A percentile compares a stretch with the other conserved stretches of the same genome.
Evolutionary conservation across 805 yeast genomes (phyloP).

Genomic region (Helenozyma rhizophorensis): DNA sequence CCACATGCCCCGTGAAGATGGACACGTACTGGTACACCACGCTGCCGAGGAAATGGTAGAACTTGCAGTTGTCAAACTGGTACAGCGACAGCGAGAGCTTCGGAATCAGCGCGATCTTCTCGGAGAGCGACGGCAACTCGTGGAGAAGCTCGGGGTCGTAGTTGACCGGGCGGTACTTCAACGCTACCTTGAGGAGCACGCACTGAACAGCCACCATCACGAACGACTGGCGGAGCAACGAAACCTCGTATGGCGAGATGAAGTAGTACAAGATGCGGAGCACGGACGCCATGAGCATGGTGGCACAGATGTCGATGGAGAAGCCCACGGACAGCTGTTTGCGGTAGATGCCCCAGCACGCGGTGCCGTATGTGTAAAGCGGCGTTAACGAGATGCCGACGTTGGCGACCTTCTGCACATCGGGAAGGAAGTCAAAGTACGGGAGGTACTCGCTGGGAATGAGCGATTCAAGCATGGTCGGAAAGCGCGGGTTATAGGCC

Average conservation of each 20-base stretch:
- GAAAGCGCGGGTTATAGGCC: too few relatives aligned
- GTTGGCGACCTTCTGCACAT: conserved; percentile 53
- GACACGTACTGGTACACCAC: conserved; percentile 7
- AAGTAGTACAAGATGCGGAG: conserved; percentile 73
- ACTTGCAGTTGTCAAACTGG: conserved; percentile 7
- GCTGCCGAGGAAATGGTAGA: conserved; percentile 5
- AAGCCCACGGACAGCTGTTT: conserved; percentile 72
- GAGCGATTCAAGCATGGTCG: conserved; percentile 13
- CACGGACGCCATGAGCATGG: conserved; percentile 77
- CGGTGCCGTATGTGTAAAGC: conserved; percentile 79
- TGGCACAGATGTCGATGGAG: conserved; percentile 88
- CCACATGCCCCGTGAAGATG: conserved; percentile 21
- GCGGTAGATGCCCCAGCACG: conserved; percentile 62
- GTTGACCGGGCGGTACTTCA: conserved; percentile 47
- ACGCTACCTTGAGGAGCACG: conserved; percentile 57
- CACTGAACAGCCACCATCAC: conserved; percentile 83
- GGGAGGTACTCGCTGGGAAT: conserved; percentile 19
- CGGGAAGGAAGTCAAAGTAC: conserved; percentile 24
- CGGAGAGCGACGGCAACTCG: conserved; percentile 25
- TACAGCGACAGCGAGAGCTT: conserved; percentile 5
- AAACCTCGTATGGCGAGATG: conserved; percentile 76
- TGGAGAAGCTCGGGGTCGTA: conserved; percentile 31
- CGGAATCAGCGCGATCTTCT: conserved; percentile 20
- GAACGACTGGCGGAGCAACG: conserved; percentile 71
- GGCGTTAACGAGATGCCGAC: conserved; percentile 77